phyloP scores from a whole-genome alignment of 768 basidiomycete species.

The Tremella mesenterica region DNA sequence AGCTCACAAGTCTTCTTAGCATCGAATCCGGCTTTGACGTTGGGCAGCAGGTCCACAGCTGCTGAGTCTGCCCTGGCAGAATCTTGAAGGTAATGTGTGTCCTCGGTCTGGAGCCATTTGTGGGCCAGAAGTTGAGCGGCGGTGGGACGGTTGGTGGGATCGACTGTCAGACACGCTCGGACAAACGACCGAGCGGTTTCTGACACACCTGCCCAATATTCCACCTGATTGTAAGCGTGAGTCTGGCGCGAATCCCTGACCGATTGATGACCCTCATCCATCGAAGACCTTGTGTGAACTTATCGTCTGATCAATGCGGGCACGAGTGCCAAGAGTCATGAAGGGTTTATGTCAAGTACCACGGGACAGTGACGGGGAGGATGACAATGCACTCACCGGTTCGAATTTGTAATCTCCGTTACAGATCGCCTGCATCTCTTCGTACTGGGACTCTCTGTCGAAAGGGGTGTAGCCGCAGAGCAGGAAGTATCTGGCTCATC shows the following conservation, averaged over 20 bases:
- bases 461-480: constrained; percentile 88
- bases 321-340: no score
- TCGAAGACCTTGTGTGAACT: background rate
- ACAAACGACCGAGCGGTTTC: constrained; percentile 70
- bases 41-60: constrained; percentile 66
- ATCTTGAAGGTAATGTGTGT: no score
- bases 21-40: constrained; percentile 81
- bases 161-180: constrained; percentile 67
- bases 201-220: constrained; percentile 48
- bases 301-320: background rate
- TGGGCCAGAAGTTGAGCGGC: constrained; percentile 66
- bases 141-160: constrained; percentile 71
- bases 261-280: background rate
- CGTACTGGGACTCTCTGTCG: constrained; percentile 67
- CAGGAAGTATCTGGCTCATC: constrained; percentile 91
- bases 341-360: no score
- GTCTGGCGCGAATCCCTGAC: background rate
- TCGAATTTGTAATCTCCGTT: constrained; percentile 86
- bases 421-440: constrained; percentile 93
- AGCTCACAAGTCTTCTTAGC: constrained; percentile 73
- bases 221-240: constrained; percentile 19
- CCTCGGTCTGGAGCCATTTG: constrained; percentile 68
- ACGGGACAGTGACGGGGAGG: constrained; percentile 1
- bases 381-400: constrained; percentile 54
- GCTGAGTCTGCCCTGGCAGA: constrained; percentile 49